Conservation (phyloP, 2,329 filamentous ascomycete genomes). For the Colletotrichum sp. region DNA sequence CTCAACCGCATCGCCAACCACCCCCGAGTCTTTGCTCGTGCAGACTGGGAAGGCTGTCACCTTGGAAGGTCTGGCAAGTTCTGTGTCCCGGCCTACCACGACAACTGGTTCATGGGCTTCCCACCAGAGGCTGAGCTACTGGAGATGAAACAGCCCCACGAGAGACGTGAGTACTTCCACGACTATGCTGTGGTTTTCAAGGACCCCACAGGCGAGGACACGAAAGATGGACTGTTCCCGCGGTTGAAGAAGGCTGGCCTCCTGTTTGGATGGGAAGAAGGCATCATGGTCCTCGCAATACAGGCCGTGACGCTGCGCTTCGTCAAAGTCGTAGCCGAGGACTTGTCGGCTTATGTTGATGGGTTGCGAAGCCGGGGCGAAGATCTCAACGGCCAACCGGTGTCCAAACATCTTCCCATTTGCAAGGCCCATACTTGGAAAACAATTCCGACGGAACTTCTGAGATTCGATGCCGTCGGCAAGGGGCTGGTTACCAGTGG, state of each 20-base stretch:
- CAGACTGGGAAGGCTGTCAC: not conserved
- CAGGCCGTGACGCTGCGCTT: not conserved
- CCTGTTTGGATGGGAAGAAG: conserved; percentile 6
- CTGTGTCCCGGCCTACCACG: not conserved
- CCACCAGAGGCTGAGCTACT: not conserved
- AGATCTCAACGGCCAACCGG: not conserved
- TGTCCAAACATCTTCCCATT: not conserved
- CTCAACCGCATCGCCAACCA: not conserved
- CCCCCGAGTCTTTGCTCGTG: not conserved
- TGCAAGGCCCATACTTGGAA: not conserved
- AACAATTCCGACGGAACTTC: not conserved
- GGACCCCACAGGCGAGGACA: not conserved
- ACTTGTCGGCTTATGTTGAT: not conserved
- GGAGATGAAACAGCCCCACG: not conserved
- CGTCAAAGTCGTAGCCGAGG: not conserved
- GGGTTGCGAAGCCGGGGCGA: not conserved
- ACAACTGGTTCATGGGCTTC: conserved; percentile 12
- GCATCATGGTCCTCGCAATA: not conserved
- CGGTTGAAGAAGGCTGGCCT: not conserved
- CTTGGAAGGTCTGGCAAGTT: not conserved
- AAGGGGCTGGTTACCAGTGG: not conserved
- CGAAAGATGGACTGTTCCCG: not conserved
- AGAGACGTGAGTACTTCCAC: not conserved
- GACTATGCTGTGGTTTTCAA: not conserved
- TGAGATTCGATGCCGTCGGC: not conserved